phyloP scores from a whole-genome alignment of 306 rosid species.

The Hippophae gyantsensis region DNA sequence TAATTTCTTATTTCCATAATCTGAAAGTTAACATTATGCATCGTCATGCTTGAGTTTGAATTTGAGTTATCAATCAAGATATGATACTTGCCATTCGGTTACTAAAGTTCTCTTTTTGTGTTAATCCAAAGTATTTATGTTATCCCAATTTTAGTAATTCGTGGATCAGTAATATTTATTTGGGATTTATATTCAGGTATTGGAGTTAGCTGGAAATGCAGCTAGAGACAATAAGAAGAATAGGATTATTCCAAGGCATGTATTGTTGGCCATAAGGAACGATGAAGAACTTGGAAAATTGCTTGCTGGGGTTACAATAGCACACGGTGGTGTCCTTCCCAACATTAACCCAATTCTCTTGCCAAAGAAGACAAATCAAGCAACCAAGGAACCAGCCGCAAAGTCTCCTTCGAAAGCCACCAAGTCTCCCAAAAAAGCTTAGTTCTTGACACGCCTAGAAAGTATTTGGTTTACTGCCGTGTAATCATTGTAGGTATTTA shows the following conservation, averaged over 20 bases:
- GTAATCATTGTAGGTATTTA: constrained; percentile 27
- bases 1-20: not conserved
- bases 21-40: too few species aligned
- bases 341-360: constrained; percentile 68
- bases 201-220: constrained; percentile 90
- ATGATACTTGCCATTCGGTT: not conserved
- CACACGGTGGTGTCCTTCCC: constrained; percentile 82
- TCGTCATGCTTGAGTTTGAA: too few species aligned
- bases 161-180: not conserved
- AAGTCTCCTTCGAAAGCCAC: constrained; percentile 58
- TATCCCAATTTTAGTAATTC: not conserved
- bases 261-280: constrained; percentile 65
- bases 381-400: constrained; percentile 26
- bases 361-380: constrained; percentile 55
- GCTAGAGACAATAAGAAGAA: constrained; percentile 85
- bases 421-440: constrained; percentile 70
- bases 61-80: too few species aligned
- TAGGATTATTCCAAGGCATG: constrained; percentile 66
- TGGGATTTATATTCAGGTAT: constrained; percentile 33
- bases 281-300: constrained; percentile 82
- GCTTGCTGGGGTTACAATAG: constrained; percentile 74
- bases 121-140: too few species aligned
- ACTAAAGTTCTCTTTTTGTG: too few species aligned
- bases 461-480: not conserved
- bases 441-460: not conserved